Conservation (phyloP, 371 early-diverging fungal species). For the Mucor circinelloides region DNA sequence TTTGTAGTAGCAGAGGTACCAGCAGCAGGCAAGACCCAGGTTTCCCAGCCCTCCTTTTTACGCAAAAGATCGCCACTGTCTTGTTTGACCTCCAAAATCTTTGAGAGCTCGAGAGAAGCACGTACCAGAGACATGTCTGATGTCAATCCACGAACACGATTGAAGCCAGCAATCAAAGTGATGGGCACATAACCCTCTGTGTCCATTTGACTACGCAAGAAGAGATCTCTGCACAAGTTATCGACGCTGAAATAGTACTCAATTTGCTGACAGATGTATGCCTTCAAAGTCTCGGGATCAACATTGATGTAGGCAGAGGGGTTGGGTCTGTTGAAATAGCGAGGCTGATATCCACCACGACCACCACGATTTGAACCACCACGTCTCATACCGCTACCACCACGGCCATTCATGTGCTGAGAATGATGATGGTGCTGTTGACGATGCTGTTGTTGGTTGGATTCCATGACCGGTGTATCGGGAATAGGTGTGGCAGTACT, state of each 20-base stretch:
- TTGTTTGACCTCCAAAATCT: conserved; percentile 45
- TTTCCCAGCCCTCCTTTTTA: conserved; percentile 66
- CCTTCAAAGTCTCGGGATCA: conserved; percentile 48
- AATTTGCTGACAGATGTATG: conserved; percentile 55
- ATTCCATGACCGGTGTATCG: conserved; percentile 2
- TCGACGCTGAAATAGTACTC: conserved; percentile 93
- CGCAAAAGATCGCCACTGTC: conserved; percentile 53
- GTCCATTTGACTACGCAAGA: conserved; percentile 86
- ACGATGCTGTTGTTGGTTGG: conserved; percentile 4
- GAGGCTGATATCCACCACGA: conserved; percentile 6
- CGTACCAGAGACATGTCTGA: conserved; percentile 59
- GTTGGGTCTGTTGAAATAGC: conserved; percentile 20
- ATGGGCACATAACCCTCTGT: conserved; percentile 73
- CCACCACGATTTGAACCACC: conserved; percentile 23
- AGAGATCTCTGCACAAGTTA: conserved; percentile 89
- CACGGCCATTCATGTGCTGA: conserved; percentile 23
- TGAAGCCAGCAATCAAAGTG: conserved; percentile 74
- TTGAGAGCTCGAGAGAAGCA: conserved; percentile 53
- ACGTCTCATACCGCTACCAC: conserved; percentile 22
- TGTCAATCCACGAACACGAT: conserved; percentile 74
- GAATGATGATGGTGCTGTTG: conserved; percentile 4
- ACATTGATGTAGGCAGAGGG: conserved; percentile 29
- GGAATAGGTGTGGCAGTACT: not conserved
- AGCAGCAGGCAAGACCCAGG: conserved; percentile 61
- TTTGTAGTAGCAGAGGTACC: conserved; percentile 13